phyloP scores from a whole-genome alignment of 345 rosid genomes.

The Gossypium sturtianum region DNA sequence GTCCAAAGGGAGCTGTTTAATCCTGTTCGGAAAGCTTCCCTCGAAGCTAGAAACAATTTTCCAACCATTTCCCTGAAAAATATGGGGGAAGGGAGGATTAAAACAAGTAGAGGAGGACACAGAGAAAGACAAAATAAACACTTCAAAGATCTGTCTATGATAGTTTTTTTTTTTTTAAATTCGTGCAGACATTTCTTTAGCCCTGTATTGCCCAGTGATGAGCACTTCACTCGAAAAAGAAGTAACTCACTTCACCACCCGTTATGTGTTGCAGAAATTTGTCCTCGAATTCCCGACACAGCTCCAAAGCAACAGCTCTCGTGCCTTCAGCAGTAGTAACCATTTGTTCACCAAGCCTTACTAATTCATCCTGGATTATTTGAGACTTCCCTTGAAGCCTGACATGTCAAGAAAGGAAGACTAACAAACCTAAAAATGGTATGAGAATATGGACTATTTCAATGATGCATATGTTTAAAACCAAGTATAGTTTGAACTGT shows the following conservation, averaged over 20 bases:
- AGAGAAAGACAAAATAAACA: not conserved
- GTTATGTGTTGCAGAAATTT: constrained; percentile 86
- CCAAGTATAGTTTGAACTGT: not conserved
- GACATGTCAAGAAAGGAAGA: constrained; percentile 16
- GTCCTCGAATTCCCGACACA: constrained; percentile 98
- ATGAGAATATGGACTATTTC: not conserved
- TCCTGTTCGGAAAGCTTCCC: constrained; percentile 87
- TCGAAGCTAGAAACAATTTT: constrained; percentile 97
- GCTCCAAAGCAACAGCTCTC: constrained; percentile 93
- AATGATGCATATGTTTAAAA: not conserved
- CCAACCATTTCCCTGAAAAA: constrained; percentile 93
- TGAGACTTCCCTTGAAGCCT: constrained; percentile 96
- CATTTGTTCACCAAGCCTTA: constrained; percentile 86
- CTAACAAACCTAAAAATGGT: constrained; percentile 5
- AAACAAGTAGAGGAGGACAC: not conserved
- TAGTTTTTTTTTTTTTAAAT: not conserved
- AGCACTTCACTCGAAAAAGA: not conserved
- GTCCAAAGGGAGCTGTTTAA: constrained; percentile 95
- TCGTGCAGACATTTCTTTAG: not conserved
- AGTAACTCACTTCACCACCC: constrained; percentile 84
- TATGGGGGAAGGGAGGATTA: not conserved
- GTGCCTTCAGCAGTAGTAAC: constrained; percentile 88
- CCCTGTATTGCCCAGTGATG: not conserved
- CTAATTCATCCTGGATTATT: constrained; percentile 75
- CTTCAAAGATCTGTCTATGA: not conserved